Percentiles rank a stretch among this genome's conserved stretches.
Evolutionary conservation across 768 basidiomycete species (phyloP).

Genomic region (Mycena kentingensis): DNA sequence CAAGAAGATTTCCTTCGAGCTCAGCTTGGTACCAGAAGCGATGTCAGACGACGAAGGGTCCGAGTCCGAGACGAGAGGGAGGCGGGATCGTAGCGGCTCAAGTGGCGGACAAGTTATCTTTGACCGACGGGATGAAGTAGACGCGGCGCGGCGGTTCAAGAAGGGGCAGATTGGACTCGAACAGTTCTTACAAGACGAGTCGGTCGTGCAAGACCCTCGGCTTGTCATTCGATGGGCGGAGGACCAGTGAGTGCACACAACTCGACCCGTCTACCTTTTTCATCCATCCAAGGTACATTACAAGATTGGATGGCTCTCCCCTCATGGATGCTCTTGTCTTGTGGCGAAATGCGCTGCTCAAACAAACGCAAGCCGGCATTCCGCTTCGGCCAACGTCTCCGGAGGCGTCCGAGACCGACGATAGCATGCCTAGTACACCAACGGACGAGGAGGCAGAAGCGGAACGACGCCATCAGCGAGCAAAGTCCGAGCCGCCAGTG

Average conservation of each 20-base stretch:
- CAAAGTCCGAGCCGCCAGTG: slow-evolving; percentile 46
- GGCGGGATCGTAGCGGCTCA: slow-evolving; percentile 28
- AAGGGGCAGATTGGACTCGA: slow-evolving; percentile 64
- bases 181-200: slow-evolving; percentile 65
- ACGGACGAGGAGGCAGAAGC: slow-evolving; percentile 27
- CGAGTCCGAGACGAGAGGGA: slow-evolving; percentile 22
- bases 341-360: slow-evolving; percentile 60
- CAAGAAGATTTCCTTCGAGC: slow-evolving; percentile 64
- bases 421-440: slow-evolving; percentile 21
- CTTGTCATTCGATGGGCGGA: slow-evolving; percentile 77
- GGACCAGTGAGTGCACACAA: slow-evolving; percentile 51
- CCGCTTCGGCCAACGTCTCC: slow-evolving; percentile 41
- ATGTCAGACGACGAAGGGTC: slow-evolving; percentile 18
- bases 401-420: slow-evolving; percentile 29
- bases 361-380: slow-evolving; percentile 26
- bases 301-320: slow-evolving; percentile 71
- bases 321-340: slow-evolving; percentile 71
- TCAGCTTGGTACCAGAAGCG: slow-evolving; percentile 57
- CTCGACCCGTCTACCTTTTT: neutral
- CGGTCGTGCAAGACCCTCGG: slow-evolving; percentile 58
- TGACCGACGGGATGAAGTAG: slow-evolving; percentile 47
- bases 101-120: slow-evolving; percentile 28
- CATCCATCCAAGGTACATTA: slow-evolving; percentile 61
- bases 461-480: slow-evolving; percentile 30
- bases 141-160: slow-evolving; percentile 58